Evolutionary conservation across 2,329 filamentous ascomycete genomes (phyloP).

Genomic region (Epichloe festucae): DNA sequence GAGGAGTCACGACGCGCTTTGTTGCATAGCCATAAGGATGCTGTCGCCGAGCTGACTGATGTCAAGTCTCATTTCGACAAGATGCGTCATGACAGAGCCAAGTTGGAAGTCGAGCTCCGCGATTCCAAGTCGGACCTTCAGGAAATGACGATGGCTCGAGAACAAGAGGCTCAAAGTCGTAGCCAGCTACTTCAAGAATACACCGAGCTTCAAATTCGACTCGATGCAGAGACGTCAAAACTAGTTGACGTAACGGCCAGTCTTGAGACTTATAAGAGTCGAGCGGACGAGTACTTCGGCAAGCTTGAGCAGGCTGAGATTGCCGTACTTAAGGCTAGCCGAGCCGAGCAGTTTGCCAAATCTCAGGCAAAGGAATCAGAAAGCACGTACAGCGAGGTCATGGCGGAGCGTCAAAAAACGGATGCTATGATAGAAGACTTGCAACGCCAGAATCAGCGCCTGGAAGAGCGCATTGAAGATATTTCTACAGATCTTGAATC

Average conservation of each 20-base stretch:
- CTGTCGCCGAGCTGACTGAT: constrained; percentile 72
- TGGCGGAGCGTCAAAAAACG: constrained; percentile 86
- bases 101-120: constrained; percentile 73
- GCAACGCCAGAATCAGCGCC: constrained; percentile 75
- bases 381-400: constrained; percentile 76
- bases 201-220: constrained; percentile 80
- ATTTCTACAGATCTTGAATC: constrained; percentile 78
- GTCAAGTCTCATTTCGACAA: constrained; percentile 80
- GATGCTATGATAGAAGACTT: constrained; percentile 79
- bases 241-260: constrained; percentile 73
- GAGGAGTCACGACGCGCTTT: constrained; percentile 76
- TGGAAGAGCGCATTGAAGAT: constrained; percentile 86
- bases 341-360: constrained; percentile 90
- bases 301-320: constrained; percentile 97
- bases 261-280: constrained; percentile 77
- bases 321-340: constrained; percentile 77
- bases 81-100: constrained; percentile 67
- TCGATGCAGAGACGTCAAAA: constrained; percentile 80
- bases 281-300: constrained; percentile 91
- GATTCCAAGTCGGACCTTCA: constrained; percentile 73
- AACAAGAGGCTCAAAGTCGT: constrained; percentile 79
- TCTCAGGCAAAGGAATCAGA: constrained; percentile 82
- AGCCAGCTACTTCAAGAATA: constrained; percentile 85
- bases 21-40: constrained; percentile 73
- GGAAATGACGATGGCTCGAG: constrained; percentile 63